Evolutionary conservation across 2,329 filamentous ascomycete genomes (phyloP), one percentile per base, ranked within the genome.

Genomic region (Ophiostoma novo-ulmi): DNA sequence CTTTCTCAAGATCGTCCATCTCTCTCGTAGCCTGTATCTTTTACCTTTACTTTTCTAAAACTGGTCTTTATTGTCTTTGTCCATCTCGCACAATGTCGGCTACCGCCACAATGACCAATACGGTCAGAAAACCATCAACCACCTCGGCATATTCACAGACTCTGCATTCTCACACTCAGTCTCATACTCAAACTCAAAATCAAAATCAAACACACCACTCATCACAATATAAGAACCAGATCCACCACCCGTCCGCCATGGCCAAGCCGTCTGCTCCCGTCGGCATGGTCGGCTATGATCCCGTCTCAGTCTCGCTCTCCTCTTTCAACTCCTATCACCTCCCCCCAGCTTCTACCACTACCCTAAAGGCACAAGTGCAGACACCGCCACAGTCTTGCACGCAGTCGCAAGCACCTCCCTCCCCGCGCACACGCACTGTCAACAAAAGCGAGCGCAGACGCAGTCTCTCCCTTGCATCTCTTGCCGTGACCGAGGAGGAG

Each of bases 371-470:
- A 22, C 52, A 58, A 13, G 52, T 26, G 3, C n/a, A 26, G 1
- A 20, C 41, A 10, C 17, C 22, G 35, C 20, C 41, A 2, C 41
- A 44, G 14, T 48, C 44, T 7, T 7, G n/a, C 5, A n/a, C 5
- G 2, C 44, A n/a, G 44, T 39, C 38, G 44, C 44, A 17, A 4
- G 44, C 31, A 14, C 52, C 61, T 35, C 55, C 55, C 44, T n/a
- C 71, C 48, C 55, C 48, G 58, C 48, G 20, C 67, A 17, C 69
- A 67, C 26, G 69, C 67, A 22, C 38, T 41, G 67, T 70, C 26
- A 72, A 48, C 66, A 72, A 67, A 17, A 58, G 68, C 14, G 72
- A 71, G 61, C 73, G 73, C 13, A 69, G 69, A 6, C 69, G 69
- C 4, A 74, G 73, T 36, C 52, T 73, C 38, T 71, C 73, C 3